Evolutionary conservation across 2,329 filamentous ascomycete genomes (phyloP).

Genomic region (Trichophyton schoenleinii): DNA sequence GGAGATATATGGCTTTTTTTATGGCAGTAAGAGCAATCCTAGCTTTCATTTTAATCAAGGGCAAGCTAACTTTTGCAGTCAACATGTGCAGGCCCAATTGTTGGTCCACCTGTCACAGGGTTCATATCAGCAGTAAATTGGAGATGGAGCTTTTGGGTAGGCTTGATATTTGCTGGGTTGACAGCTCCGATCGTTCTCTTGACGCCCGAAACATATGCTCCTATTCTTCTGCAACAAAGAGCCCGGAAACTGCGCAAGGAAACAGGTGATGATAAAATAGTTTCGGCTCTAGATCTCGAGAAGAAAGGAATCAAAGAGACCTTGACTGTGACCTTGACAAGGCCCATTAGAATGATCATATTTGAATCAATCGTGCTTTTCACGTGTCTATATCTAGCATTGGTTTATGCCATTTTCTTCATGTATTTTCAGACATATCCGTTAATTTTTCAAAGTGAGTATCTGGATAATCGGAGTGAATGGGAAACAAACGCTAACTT

Average conservation of each 20-base stretch:
- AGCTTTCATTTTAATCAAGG: background rate
- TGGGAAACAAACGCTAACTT: background rate
- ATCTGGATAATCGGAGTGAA: background rate
- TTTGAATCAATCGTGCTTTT: conserved; percentile 19
- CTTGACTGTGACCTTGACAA: conserved; percentile 15
- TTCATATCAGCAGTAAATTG: conserved; percentile 34
- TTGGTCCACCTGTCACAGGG: conserved; percentile 36
- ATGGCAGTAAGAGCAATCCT: conserved; percentile 25
- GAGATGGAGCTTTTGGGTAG: conserved; percentile 47
- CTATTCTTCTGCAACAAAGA: conserved; percentile 47
- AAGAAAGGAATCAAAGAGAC: conserved; percentile 11
- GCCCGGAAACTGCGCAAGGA: conserved; percentile 19
- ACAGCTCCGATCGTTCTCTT: conserved; percentile 47
- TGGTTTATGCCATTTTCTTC: conserved; percentile 17
- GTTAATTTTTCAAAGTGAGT: conserved; percentile 14
- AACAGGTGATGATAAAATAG: conserved; percentile 11
- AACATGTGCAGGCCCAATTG: conserved; percentile 31
- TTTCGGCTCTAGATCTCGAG: conserved; percentile 14
- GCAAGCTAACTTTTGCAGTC: conserved; percentile 13
- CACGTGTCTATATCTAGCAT: conserved; percentile 17
- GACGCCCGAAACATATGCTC: conserved; percentile 52
- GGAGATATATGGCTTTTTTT: conserved; percentile 31
- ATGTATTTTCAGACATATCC: conserved; percentile 15
- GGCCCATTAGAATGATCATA: conserved; percentile 18
- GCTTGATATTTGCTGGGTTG: conserved; percentile 49